These are phyloP conservation scores for Tetrahymena elliotti DNA, from an alignment of 73 alveolate genomes.

Conservation along the genomic window DNA sequence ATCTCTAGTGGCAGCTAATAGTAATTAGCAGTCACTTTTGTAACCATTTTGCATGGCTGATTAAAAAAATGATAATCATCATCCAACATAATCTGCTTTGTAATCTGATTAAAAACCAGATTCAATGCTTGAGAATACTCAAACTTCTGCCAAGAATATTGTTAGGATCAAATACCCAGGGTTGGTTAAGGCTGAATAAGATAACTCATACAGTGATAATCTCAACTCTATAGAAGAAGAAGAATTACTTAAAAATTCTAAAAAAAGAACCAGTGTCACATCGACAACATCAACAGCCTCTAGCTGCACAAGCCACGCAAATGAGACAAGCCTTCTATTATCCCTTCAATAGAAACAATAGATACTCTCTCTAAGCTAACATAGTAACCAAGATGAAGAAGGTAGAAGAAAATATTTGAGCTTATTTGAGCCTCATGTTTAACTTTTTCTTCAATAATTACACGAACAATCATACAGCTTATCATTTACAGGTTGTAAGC, in stretches of 20 bases:
- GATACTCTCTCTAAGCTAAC: background rate
- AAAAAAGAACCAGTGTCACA: background rate
- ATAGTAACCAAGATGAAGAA: background rate
- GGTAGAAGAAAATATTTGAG: background rate
- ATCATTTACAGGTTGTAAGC: background rate
- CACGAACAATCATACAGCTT: background rate
- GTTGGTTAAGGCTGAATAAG: background rate
- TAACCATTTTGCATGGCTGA: background rate
- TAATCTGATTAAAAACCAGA: background rate
- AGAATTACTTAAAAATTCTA: background rate
- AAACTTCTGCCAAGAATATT: too few species aligned
- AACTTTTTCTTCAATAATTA: background rate
- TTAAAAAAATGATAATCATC: background rate
- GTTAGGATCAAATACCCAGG: too few species aligned
- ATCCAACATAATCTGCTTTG: too few species aligned
- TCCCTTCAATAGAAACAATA: background rate
- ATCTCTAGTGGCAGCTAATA: background rate
- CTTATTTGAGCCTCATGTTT: background rate
- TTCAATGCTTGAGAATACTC: background rate
- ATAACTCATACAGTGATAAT: background rate
- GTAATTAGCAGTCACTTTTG: background rate
- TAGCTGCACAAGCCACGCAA: background rate
- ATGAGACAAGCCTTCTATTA: background rate
- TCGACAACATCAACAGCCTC: background rate
- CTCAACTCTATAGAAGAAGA: background rate